A percentile compares a stretch with the other conserved stretches of the same genome.
phyloP scores from a whole-genome alignment of 345 rosid species.

The Kandelia obovata region DNA sequence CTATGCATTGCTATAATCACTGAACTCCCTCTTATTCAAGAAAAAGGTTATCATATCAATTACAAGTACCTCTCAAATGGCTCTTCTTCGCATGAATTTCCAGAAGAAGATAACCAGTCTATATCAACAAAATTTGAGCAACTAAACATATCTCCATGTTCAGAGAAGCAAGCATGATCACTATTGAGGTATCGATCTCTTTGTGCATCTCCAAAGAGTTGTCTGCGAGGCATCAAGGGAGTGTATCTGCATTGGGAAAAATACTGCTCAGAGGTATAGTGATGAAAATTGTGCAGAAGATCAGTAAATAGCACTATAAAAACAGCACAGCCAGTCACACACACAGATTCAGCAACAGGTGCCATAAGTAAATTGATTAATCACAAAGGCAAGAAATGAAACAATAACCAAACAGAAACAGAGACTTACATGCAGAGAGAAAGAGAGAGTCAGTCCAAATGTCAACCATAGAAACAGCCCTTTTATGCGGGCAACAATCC shows the following conservation, averaged over 20 bases:
- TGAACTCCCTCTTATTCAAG: no score
- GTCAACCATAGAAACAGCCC: background rate
- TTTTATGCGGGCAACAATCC: background rate
- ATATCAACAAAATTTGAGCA: slow-evolving; percentile 89
- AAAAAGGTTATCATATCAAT: background rate
- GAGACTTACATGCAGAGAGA: background rate
- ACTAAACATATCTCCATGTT: slow-evolving; percentile 58
- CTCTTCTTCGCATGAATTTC: slow-evolving; percentile 85
- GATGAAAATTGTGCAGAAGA: background rate
- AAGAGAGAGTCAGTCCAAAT: background rate
- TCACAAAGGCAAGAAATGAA: background rate
- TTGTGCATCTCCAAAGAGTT: slow-evolving; percentile 69
- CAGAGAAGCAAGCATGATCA: slow-evolving; percentile 55
- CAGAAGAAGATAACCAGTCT: slow-evolving; percentile 92
- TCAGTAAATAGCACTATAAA: background rate
- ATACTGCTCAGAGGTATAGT: slow-evolving; percentile 12
- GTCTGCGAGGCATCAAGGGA: slow-evolving; percentile 69
- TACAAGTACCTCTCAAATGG: slow-evolving; percentile 69
- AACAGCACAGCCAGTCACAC: background rate
- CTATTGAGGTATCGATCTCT: slow-evolving; percentile 46
- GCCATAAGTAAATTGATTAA: background rate
- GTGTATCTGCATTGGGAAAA: slow-evolving; percentile 47
- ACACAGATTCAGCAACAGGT: background rate
- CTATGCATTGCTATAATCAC: no score
- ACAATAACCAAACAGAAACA: background rate